Evolutionary conservation across 1,284 basidiomycete genomes (phyloP).

Genomic region (Sutorius eximius): DNA sequence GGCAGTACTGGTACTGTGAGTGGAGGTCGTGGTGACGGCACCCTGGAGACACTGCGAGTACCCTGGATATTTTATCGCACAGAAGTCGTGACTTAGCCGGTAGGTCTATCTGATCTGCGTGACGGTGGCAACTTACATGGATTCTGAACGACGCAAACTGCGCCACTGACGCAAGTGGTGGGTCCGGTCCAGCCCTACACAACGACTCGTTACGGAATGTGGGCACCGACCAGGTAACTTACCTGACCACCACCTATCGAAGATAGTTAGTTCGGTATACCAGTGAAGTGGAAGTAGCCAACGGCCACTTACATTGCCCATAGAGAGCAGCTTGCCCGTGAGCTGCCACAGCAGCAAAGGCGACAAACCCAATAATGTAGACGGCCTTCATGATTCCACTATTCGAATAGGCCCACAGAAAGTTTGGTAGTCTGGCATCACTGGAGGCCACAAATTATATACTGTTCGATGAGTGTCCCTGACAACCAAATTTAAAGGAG

Average conservation of each 20-base stretch:
- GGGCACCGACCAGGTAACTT: neutral
- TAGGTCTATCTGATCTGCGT: neutral
- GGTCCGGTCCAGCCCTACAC: conserved; percentile 10
- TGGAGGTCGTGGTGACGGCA: neutral
- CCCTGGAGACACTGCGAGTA: conserved; percentile 12
- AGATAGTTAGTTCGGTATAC: neutral
- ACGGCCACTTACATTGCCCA: conserved; percentile 7
- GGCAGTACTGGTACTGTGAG: neutral
- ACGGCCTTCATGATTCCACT: conserved; percentile 1
- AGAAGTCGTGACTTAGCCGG: neutral
- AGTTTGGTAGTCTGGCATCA: neutral
- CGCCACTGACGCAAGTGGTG: conserved; percentile 11
- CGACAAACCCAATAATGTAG: conserved; percentile 4
- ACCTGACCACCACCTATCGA: conserved; percentile 10
- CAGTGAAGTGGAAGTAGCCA: neutral
- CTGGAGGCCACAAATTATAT: conserved; percentile 7
- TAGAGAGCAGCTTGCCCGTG: conserved; percentile 10
- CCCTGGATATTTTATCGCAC: neutral
- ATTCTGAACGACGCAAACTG: conserved; percentile 8
- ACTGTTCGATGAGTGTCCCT: neutral
- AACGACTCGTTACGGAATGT: neutral
- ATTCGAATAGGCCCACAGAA: neutral
- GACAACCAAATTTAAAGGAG: neutral
- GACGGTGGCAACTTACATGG: neutral
- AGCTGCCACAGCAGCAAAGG: conserved; percentile 3